Percentiles rank a stretch among this genome's conserved stretches.
These are phyloP conservation scores for Rhodocollybia butyracea DNA, from an alignment of 768 basidiomycete species.

Conservation along the genomic window DNA sequence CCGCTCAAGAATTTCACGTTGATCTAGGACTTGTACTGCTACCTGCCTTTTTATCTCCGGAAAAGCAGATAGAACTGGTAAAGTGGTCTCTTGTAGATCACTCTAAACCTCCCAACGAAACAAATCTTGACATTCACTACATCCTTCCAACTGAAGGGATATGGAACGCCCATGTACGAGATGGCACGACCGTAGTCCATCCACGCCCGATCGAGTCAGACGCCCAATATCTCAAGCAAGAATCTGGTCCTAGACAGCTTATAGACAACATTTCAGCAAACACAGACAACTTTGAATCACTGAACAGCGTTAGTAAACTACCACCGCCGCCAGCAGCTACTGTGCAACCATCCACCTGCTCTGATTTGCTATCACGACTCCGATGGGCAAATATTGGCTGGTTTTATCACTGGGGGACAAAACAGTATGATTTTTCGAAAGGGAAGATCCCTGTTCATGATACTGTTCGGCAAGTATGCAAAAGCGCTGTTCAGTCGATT, in stretches of 20 bases:
- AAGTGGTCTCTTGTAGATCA: slow-evolving; percentile 74
- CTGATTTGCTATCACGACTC: slow-evolving; percentile 67
- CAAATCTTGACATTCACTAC: slow-evolving; percentile 89
- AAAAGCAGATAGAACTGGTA: slow-evolving; percentile 66
- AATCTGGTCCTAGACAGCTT: slow-evolving; percentile 58
- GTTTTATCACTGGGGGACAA: slow-evolving; percentile 96
- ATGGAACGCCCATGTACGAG: slow-evolving; percentile 63
- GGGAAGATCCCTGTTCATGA: slow-evolving; percentile 61
- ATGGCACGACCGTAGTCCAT: slow-evolving; percentile 34
- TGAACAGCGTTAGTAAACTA: slow-evolving; percentile 57
- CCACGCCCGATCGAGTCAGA: slow-evolving; percentile 37
- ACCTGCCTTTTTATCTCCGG: slow-evolving; percentile 63
- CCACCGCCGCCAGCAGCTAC: slow-evolving; percentile 65
- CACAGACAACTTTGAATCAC: slow-evolving; percentile 45
- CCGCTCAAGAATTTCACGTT: not conserved
- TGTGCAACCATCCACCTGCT: slow-evolving; percentile 43
- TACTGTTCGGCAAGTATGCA: slow-evolving; percentile 57
- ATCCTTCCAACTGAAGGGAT: slow-evolving; percentile 68
- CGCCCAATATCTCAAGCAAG: slow-evolving; percentile 15
- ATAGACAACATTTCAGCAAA: slow-evolving; percentile 72
- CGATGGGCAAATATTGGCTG: slow-evolving; percentile 97
- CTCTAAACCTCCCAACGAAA: slow-evolving; percentile 78
- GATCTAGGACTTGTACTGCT: slow-evolving; percentile 77
- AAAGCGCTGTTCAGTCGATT: slow-evolving; percentile 54
- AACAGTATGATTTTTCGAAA: slow-evolving; percentile 87